Evolutionary conservation across 192 early-diverging fungal species (phyloP), one percentile per base, ranked within the genome.

Genomic region (Linnemannia zychae): DNA sequence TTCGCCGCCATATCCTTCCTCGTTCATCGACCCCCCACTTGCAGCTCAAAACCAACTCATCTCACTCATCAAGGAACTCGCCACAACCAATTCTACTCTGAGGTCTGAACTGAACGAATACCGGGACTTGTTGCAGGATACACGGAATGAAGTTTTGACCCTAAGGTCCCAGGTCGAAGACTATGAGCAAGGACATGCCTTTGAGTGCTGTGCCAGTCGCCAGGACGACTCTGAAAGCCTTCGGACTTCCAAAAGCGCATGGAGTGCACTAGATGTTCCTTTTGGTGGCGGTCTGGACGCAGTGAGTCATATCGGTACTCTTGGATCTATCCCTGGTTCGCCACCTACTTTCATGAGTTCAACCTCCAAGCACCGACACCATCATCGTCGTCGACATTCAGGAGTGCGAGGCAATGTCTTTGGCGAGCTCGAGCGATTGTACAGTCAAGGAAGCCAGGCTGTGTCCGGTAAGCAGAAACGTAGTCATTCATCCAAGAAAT

Each of bases 1-100:
- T 20, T 85, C 83, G 7, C 83, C 83, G 11, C 83, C 83, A 17
- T 79, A 85, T 33, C 77, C 78, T 17, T 79, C 83, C 18, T 85
- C 83, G 24, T 85, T 76, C 40, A 85, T 88, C 36, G 88, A 88
- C 18, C 79, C 83, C 22, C 88, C 84, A 31, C 78, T 82, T 7
- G 87, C 87, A 36, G 84, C 88, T 7, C 89, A 82, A 36, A 76
- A 88, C 48, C 90, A 92, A 77, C 83, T 92, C 22, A 89, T 91
- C 7, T 80, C 81, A 3, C 63, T 91, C 12, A 92, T 92, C 65
- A 92, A 91, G 76, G 90, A 92, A 71, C 80, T 92, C 12, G 90
- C 89, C 38, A 89, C 89, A 4, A 88, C 91, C 53, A 92, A 91
- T 38, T 87, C 88, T 38, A 92, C 89, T 65, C 50, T 90, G 31